phyloP scores from a whole-genome alignment of 805 yeast species.

The Pichia rugopelliculosa region DNA sequence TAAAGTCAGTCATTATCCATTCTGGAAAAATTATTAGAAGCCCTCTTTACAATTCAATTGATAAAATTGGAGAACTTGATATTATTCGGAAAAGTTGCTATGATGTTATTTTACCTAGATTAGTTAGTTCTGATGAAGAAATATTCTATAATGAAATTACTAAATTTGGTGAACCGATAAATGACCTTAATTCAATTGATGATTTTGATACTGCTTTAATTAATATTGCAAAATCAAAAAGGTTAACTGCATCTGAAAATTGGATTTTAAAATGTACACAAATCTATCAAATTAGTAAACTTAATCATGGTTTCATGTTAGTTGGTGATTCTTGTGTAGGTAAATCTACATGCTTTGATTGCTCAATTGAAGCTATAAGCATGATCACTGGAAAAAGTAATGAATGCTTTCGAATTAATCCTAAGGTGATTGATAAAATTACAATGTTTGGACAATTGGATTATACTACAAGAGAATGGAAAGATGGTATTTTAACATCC shows the following conservation, averaged over 20 bases:
- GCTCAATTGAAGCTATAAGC: constrained; percentile 35
- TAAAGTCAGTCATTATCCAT: constrained; percentile 57
- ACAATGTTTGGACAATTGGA: constrained; percentile 67
- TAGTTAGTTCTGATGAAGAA: constrained; percentile 44
- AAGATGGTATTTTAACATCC: constrained; percentile 74
- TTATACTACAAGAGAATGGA: constrained; percentile 80
- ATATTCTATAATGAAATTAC: constrained; percentile 25
- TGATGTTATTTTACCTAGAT: constrained; percentile 64
- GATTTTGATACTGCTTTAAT: constrained; percentile 24
- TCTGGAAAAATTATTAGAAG: constrained; percentile 42
- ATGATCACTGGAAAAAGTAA: constrained; percentile 17
- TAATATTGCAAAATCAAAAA: constrained; percentile 25
- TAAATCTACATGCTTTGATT: constrained; percentile 49
- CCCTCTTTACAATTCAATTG: not conserved
- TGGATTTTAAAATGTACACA: constrained; percentile 58
- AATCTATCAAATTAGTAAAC: constrained; percentile 48
- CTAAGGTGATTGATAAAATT: constrained; percentile 65
- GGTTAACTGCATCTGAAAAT: constrained; percentile 27
- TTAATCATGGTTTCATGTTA: constrained; percentile 74
- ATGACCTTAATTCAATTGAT: constrained; percentile 8
- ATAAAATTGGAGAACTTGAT: constrained; percentile 7
- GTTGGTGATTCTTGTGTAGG: constrained; percentile 77
- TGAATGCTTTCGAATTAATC: constrained; percentile 48
- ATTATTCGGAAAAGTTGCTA: constrained; percentile 45
- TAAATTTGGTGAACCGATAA: constrained; percentile 22